Base-by-base conservation (phyloP, 495 filamentous ascomycete species). In the Tirmania nivea region DNA sequence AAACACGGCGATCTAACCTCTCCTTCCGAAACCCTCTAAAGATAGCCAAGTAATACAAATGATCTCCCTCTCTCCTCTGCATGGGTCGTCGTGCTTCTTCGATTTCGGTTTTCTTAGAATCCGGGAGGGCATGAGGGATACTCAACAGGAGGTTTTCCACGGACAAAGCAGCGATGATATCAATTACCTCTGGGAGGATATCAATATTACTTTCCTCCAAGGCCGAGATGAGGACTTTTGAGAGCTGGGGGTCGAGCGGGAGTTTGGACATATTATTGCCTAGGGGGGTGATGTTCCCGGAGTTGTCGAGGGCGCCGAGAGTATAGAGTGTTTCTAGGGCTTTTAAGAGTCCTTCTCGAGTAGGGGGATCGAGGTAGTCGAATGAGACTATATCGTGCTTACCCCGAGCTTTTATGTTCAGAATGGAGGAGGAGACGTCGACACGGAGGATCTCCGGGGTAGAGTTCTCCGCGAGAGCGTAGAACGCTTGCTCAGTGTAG, bases 401-500 rank as follows among this genome's bases (percentile, higher is more conserved):
- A 0, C 89, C 90, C 35, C 87, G 73, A 9, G 92, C 89, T 63
- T 94, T 95, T 80, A 99, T 89, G 1, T 80, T 92, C 14, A 99
- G 69, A n/a, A 95, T 68, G 2, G 87, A 81, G 50, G 83, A 78
- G 20, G 84, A 75, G 1, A 96, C 70, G 64, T 99, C 92, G 54
- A 82, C 87, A 31, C 92, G 76, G 10, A 96, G 70, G 10, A 99
- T 95, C 64, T 96, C 92, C 0, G 92, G 90, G 0, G 77, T 75
- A 45, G 85, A 86, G 1, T 77, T 73, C 45, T 82, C 74, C n/a
- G 81, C 75, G 0, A 99, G 66, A 0, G 65, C 65, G 8, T 75
- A 61, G 67, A 86, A 96, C 6, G 81, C 78, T 20, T 78, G 71
- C 54, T 93, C 81, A 0, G 92, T 94, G 63, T 93, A 99, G 14